Percentiles rank a stretch among this genome's conserved stretches.
These are phyloP conservation scores for Colletotrichum gigasporum DNA, from an alignment of 2,329 filamentous ascomycete genomes.

Conservation along the genomic window DNA sequence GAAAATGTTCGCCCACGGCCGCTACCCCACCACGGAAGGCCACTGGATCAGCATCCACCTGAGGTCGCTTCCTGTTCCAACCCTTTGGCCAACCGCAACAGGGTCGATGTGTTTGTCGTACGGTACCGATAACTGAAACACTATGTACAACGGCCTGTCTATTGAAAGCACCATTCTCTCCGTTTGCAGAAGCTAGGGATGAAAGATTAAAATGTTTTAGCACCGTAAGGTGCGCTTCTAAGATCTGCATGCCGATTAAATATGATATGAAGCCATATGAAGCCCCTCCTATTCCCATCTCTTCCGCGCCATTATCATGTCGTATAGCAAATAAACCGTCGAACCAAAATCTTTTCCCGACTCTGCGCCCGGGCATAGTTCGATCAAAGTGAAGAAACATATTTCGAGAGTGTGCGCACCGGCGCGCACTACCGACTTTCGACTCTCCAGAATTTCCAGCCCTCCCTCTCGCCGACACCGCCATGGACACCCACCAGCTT, in stretches of 20 bases:
- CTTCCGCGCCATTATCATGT: slow-evolving; percentile 21
- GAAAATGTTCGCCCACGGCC: slow-evolving; percentile 20
- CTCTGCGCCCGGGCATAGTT: neutral
- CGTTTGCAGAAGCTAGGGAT: neutral
- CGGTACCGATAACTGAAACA: no score
- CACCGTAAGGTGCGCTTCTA: slow-evolving; percentile 17
- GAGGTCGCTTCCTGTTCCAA: neutral
- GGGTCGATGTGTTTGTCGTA: no score
- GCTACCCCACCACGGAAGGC: slow-evolving; percentile 24
- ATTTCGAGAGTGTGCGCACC: neutral
- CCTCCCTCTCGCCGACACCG: slow-evolving; percentile 73
- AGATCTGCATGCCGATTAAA: slow-evolving; percentile 12
- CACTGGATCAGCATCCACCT: neutral
- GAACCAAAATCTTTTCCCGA: neutral
- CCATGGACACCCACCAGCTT: slow-evolving; percentile 83
- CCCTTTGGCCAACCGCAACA: neutral
- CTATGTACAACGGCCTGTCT: no score
- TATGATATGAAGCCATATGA: slow-evolving; percentile 9
- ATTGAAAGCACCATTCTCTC: neutral
- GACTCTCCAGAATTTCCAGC: slow-evolving; percentile 88
- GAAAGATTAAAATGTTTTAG: slow-evolving; percentile 7
- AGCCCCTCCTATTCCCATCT: slow-evolving; percentile 1
- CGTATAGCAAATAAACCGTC: slow-evolving; percentile 14
- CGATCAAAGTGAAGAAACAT: slow-evolving; percentile 5
- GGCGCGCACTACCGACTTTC: slow-evolving; percentile 49